Evolutionary conservation across 2,329 filamentous ascomycete species (phyloP).

Genomic region (Neophaeococcomyces aloes): DNA sequence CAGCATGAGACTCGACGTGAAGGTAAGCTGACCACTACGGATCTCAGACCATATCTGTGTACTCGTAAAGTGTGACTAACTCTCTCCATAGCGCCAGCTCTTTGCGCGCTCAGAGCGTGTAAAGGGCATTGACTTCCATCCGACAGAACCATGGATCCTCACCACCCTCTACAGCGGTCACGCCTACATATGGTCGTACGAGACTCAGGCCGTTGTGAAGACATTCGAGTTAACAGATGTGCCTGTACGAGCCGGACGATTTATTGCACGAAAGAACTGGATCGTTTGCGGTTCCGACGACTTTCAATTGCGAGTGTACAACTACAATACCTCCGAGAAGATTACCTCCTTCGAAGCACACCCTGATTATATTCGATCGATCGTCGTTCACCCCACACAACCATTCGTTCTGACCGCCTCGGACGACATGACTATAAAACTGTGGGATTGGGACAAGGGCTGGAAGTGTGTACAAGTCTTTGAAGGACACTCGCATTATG

Average conservation of each 20-base stretch:
- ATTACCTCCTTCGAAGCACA: constrained; percentile 40
- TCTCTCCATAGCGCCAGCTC: constrained; percentile 54
- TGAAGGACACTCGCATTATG: constrained; percentile 91
- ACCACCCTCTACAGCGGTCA: constrained; percentile 96
- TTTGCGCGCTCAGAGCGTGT: constrained; percentile 90
- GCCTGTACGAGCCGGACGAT: constrained; percentile 89
- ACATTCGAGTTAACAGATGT: constrained; percentile 98
- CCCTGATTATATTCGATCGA: constrained; percentile 95
- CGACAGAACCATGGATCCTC: constrained; percentile 86
- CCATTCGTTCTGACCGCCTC: constrained; percentile 92
- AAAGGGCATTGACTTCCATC: constrained; percentile 95
- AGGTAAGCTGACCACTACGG: too few relatives aligned
- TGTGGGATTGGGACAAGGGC: constrained; percentile 97
- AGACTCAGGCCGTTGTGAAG: constrained; percentile 93
- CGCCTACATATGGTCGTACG: constrained; percentile 98
- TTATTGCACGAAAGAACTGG: constrained; percentile 98
- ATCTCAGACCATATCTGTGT: too few relatives aligned
- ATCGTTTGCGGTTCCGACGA: constrained; percentile 92
- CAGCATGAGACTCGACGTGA: constrained; percentile 22
- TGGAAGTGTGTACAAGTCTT: constrained; percentile 98
- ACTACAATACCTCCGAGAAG: constrained; percentile 99
- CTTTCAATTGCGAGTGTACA: constrained; percentile 83
- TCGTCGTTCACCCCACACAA: constrained; percentile 88
- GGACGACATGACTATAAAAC: constrained; percentile 97
- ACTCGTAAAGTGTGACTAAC: too few relatives aligned